Conservation (phyloP, 2,329 filamentous ascomycete genomes). For the Colletotrichum agaves region DNA sequence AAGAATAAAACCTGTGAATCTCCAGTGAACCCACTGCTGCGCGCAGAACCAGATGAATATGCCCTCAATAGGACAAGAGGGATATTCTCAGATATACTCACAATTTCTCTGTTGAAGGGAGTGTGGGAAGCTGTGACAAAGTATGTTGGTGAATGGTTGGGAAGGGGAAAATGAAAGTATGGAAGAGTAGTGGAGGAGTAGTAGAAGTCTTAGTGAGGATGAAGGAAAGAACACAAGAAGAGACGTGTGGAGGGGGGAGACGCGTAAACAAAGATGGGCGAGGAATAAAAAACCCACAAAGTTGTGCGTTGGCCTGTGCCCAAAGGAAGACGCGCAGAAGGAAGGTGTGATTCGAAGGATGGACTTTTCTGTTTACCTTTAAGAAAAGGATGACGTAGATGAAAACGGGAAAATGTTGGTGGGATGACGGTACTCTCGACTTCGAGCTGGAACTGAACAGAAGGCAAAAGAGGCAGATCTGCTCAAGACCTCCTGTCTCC, state of each 20-base stretch:
- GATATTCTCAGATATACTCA: slow-evolving; percentile 4
- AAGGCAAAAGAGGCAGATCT: background rate
- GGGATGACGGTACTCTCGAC: too few species aligned
- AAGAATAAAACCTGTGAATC: background rate
- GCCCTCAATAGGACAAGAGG: background rate
- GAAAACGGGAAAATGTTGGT: background rate
- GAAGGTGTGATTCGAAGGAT: slow-evolving; percentile 8
- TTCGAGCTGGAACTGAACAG: background rate
- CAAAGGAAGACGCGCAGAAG: background rate
- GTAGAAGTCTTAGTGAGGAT: background rate
- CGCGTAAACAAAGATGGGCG: slow-evolving; percentile 11
- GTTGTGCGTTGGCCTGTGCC: background rate
- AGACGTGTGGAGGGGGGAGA: background rate
- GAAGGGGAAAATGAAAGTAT: background rate
- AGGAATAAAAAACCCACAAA: background rate
- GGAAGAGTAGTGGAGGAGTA: slow-evolving; percentile 1
- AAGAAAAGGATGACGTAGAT: background rate
- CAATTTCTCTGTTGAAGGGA: slow-evolving; percentile 4
- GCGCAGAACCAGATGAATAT: too few species aligned
- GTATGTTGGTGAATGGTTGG: background rate
- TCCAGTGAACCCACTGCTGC: background rate
- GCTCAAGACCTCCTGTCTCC: background rate
- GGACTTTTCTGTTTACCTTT: background rate
- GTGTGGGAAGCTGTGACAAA: slow-evolving; percentile 11
- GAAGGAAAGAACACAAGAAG: slow-evolving; percentile 2